Conservation (phyloP, 805 yeast genomes). For the Pichia manshurica region DNA sequence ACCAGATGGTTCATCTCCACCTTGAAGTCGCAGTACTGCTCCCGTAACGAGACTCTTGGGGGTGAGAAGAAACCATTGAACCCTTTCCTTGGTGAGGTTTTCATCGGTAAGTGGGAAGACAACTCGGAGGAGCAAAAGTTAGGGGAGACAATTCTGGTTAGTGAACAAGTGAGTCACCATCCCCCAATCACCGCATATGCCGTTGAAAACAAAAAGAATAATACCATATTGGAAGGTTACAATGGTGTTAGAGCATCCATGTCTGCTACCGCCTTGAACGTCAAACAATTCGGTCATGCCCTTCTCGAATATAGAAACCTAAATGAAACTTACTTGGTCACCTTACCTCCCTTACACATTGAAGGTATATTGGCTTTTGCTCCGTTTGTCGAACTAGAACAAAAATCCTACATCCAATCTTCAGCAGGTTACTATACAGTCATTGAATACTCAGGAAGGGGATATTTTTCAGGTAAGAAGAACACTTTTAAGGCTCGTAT, state of each 20-base stretch:
- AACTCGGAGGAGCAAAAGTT: conserved; percentile 38
- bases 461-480: conserved; percentile 93
- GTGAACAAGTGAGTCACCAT: conserved; percentile 96
- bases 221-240: conserved; percentile 76
- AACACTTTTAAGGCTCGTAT: conserved; percentile 86
- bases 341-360: conserved; percentile 92
- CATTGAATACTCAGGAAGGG: conserved; percentile 84
- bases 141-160: conserved; percentile 72
- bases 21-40: conserved; percentile 86
- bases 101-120: conserved; percentile 83
- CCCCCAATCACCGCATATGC: conserved; percentile 97
- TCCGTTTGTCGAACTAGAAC: conserved; percentile 93
- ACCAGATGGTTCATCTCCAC: conserved; percentile 89
- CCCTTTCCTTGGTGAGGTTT: conserved; percentile 93
- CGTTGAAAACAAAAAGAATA: conserved; percentile 64
- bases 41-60: conserved; percentile 89
- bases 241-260: conserved; percentile 84
- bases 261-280: conserved; percentile 68
- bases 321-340: conserved; percentile 65
- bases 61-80: conserved; percentile 95
- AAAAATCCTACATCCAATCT: conserved; percentile 76
- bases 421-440: conserved; percentile 69
- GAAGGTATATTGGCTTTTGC: conserved; percentile 89
- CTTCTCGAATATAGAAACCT: conserved; percentile 56
- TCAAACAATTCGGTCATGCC: conserved; percentile 92